These are phyloP conservation scores for Aspergillus asperescens DNA, from an alignment of 495 filamentous ascomycete species.

Conservation along the genomic window DNA sequence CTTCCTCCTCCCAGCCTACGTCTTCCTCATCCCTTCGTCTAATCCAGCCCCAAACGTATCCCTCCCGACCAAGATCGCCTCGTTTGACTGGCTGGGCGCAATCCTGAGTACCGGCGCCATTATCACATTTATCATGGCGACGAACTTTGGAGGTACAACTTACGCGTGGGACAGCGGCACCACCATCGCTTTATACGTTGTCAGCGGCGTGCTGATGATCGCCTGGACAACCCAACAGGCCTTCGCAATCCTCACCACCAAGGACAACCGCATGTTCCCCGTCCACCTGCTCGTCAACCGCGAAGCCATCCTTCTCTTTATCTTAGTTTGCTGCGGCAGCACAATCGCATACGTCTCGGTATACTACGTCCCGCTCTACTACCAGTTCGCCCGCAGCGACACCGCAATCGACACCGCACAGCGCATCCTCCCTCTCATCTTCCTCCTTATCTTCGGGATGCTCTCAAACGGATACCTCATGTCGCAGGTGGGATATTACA, in stretches of 20 bases:
- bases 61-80: too few species aligned
- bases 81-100: background rate
- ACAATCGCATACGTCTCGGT: background rate
- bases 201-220: background rate
- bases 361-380: background rate
- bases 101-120: background rate
- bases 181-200: constrained; percentile 15
- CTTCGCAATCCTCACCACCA: background rate
- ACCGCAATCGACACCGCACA: background rate
- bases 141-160: constrained; percentile 18
- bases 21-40: too few species aligned
- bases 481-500: background rate
- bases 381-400: background rate
- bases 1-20: constrained; percentile 46
- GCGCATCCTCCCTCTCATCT: background rate
- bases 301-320: background rate
- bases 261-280: background rate
- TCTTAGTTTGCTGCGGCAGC: too few species aligned
- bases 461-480: background rate
- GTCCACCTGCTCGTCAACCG: background rate
- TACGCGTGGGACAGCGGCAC: background rate
- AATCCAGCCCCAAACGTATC: too few species aligned
- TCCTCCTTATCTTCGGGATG: background rate
- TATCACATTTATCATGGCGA: background rate
- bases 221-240: background rate